Base-by-base conservation (phyloP, 2,329 filamentous ascomycete species). In the Gaeumannomyces sp. region DNA sequence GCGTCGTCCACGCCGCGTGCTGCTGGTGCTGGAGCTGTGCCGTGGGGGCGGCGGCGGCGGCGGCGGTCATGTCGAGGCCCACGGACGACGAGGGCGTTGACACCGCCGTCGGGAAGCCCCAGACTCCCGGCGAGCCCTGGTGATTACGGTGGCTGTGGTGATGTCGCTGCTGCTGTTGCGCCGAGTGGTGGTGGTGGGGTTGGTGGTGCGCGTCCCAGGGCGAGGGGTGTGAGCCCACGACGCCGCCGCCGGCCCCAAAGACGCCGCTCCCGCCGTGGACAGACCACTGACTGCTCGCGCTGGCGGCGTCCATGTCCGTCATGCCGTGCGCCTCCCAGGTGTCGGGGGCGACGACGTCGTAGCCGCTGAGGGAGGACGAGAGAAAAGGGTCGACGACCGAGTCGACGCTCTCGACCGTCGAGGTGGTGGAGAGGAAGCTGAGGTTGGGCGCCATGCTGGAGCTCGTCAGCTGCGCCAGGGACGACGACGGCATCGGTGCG, bases 391-490 rank as follows among this genome's bases (percentile, higher is more conserved):
- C 50, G 65, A 68, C 57, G 25, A 60, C 57, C 57, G 57, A 33
- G 57, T 56, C 61, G 33, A 27, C 67, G 63, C 19, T 67, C 19
- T 64, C 63, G 14, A 25, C 64, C 25, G 10, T 65, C 65, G 10
- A 69, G 60, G 27, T 67, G 66, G 5, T 66, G 66, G 27, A 63
- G 65, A 27, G 22, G 65, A 31, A 67, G 69, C 11, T 33, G 22
- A n/a, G 38, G 63, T 28, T 70, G 62, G 71, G 35, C 56, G 70
- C 33, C 69, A 69, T 57, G 28, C 68, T 68, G 5, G 68, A 63
- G 58, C 35, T 33, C 10, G n/a, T 27, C 22, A 2, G 45, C 16
- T 16, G 64, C 65, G 22, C 50, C 53, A 14, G 59, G 29, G 29
- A 64, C 35, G 3, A 35, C 61, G 14, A 35, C 45, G 50, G 13